Percentiles rank a stretch among this genome's conserved stretches.
These are phyloP conservation scores for Boletus pseudo-olivaceus DNA, from an alignment of 768 basidiomycete genomes.

Conservation along the genomic window DNA sequence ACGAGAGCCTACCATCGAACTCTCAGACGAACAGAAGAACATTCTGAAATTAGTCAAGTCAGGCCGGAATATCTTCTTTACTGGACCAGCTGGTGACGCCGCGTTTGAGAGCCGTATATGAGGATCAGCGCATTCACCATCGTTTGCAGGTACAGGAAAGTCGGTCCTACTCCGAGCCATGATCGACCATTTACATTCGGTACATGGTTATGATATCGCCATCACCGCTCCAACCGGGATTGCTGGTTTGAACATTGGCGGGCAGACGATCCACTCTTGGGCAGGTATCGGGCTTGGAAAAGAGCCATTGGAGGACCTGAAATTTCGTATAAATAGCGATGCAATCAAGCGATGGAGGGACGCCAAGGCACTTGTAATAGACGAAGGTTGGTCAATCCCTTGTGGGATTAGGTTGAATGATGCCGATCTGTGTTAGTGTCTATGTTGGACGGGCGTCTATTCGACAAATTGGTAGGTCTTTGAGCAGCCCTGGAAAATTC, in stretches of 20 bases:
- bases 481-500: conserved; percentile 31
- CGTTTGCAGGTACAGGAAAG: conserved; percentile 58
- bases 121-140: neutral
- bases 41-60: conserved; percentile 47
- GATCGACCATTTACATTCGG: conserved; percentile 40
- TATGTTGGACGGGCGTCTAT: conserved; percentile 68
- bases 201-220: conserved; percentile 36
- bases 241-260: conserved; percentile 69
- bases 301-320: conserved; percentile 42
- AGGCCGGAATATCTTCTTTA: conserved; percentile 67
- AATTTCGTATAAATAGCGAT: conserved; percentile 29
- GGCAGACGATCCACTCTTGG: conserved; percentile 63
- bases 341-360: conserved; percentile 46
- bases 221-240: conserved; percentile 66
- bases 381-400: conserved; percentile 55
- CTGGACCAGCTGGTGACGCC: conserved; percentile 61
- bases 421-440: conserved; percentile 45
- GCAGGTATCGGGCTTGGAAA: conserved; percentile 63
- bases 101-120: neutral
- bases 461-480: conserved; percentile 63
- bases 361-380: conserved; percentile 59
- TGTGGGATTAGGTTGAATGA: neutral
- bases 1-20: conserved; percentile 14
- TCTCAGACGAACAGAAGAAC: conserved; percentile 39
- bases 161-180: conserved; percentile 66